Evolutionary conservation across 2,329 filamentous ascomycete species (phyloP).

Genomic region (Pestalotiopsis sp.): DNA sequence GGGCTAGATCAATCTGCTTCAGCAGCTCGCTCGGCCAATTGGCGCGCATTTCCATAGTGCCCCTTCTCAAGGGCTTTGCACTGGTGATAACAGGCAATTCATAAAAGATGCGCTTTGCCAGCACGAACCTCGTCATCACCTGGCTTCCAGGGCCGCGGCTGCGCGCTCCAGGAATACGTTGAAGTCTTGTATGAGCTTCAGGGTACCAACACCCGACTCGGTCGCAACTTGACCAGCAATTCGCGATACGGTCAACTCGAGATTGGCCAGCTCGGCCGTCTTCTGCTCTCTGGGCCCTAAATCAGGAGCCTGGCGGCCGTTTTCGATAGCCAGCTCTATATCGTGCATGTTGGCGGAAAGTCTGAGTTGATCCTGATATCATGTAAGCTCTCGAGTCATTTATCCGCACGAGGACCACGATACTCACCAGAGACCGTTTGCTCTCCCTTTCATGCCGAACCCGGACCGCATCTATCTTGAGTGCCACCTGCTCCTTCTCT

Average conservation of each 20-base stretch:
- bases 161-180: constrained; percentile 66
- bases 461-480: constrained; percentile 66
- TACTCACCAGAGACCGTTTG: constrained; percentile 52
- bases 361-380: constrained; percentile 46
- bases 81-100: neutral
- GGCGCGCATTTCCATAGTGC: neutral
- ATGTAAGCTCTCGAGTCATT: neutral
- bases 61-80: neutral
- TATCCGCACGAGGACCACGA: neutral
- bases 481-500: constrained; percentile 63
- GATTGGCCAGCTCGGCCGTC: constrained; percentile 54
- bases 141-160: constrained; percentile 56
- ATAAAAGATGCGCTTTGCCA: neutral
- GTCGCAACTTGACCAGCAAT: constrained; percentile 55
- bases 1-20: neutral
- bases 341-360: constrained; percentile 64
- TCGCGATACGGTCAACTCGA: constrained; percentile 59
- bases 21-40: neutral
- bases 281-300: constrained; percentile 49
- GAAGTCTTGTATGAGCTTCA: constrained; percentile 62
- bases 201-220: constrained; percentile 52
- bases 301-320: constrained; percentile 51
- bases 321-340: constrained; percentile 60
- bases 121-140: constrained; percentile 19
- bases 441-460: constrained; percentile 60